Evolutionary conservation across 495 filamentous ascomycete genomes (phyloP).

Genomic region (Annulohypoxylon stygium): DNA sequence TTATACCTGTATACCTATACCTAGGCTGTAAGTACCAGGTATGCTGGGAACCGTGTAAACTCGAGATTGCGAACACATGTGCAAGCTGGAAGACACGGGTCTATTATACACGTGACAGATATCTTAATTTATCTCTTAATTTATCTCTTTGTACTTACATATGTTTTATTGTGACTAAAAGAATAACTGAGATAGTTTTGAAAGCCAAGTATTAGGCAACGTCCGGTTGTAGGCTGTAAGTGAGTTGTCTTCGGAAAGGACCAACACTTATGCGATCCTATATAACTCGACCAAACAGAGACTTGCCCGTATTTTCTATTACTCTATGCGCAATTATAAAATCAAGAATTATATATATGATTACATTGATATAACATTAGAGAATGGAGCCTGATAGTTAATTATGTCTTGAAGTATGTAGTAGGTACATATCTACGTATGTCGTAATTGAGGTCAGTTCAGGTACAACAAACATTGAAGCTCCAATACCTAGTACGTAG

Average conservation of each 20-base stretch:
- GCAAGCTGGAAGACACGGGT: no score
- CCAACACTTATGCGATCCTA: slow-evolving; percentile 10
- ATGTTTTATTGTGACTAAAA: no score
- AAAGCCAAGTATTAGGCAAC: not conserved
- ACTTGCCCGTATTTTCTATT: not conserved
- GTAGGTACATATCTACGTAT: no score
- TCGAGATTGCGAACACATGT: no score
- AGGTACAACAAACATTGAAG: not conserved
- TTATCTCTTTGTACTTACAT: no score
- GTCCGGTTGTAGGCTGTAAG: slow-evolving; percentile 11
- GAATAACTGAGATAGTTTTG: no score
- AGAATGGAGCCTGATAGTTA: not conserved
- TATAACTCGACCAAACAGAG: slow-evolving; percentile 14
- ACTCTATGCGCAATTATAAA: slow-evolving; percentile 1
- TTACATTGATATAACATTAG: not conserved
- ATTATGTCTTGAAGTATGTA: no score
- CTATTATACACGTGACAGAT: no score
- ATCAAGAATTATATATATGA: not conserved
- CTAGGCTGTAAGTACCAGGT: not conserved
- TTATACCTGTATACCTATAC: slow-evolving; percentile 22
- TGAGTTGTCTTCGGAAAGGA: slow-evolving; percentile 22
- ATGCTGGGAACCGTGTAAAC: no score
- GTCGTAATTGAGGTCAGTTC: no score
- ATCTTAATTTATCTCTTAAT: no score
- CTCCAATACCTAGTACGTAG: not conserved